Base-by-base conservation (phyloP, 768 basidiomycete genomes). In the Stropharia rugosoannulata region DNA sequence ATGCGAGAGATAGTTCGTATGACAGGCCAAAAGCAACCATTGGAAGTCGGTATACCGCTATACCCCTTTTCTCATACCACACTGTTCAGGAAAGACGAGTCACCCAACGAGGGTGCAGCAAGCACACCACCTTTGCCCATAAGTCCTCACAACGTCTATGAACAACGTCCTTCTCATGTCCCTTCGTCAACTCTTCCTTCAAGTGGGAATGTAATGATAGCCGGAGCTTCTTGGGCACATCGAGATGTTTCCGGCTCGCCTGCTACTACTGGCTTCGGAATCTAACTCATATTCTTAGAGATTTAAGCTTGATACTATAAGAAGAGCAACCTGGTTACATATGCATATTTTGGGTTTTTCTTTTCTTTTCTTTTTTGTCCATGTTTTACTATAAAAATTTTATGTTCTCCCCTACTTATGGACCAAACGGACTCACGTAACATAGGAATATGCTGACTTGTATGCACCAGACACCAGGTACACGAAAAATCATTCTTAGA, bases 1-100 rank as follows among this genome's bases (percentile, higher is more conserved):
- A 93, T 93, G 91, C 76, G 82, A 44, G 92, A 93, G 65, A 93
- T 93, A 57, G 84, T 93, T 35, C 80, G 86, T 54, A 83, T 91
- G 78, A 93, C 92, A 15, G 84, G 80, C 11, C 90, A 93, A 68
- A 86, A 87, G 65, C 83, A 85, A 60, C 90, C 91, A 15, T 77
- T 93, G 35, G 85, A 90, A 67, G 86, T 91, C 54, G 87, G 88
- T 32, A 80, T 93, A 15, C 90, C 90, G 10, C 75, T 91, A 41
- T 92, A 88, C 73, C 88, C 87, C 4, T 91, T 91, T 67, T 91
- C 90, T n/a, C 83, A 84, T 61, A 72, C 79, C 49, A 78, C 82
- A 12, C 66, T 87, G 40, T 89, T 86, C 71, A 69, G 81, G 57
- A 83, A 79, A 56, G 74, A 79, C 44, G 75, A 76, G 59, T 58